Evolutionary conservation across 148 eudicot genomes (phyloP).

Genomic region (Vaccinium vitisidaea): DNA sequence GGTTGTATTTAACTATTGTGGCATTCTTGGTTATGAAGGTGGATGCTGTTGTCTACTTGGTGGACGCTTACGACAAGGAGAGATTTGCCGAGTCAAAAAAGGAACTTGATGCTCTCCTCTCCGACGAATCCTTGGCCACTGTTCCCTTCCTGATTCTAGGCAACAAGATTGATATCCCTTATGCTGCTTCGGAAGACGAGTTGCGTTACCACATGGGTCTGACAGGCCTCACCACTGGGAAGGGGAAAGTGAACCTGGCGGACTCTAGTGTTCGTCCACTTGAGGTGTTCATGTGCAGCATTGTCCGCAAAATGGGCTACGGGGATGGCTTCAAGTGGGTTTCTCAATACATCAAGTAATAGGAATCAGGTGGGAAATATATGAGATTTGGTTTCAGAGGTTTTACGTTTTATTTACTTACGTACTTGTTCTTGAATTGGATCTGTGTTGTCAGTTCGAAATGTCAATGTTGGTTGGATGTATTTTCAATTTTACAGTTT

Average conservation of each 20-base stretch:
- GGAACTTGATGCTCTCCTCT: constrained; percentile 84
- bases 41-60: constrained; percentile 84
- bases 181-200: constrained; percentile 89
- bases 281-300: constrained; percentile 90
- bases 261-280: constrained; percentile 73
- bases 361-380: background rate
- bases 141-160: constrained; percentile 83
- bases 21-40: constrained; percentile 43
- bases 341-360: constrained; percentile 76
- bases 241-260: constrained; percentile 69
- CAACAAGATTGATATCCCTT: constrained; percentile 82
- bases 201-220: constrained; percentile 60
- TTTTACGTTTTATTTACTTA: constrained; percentile 9
- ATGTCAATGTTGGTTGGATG: constrained; percentile 17
- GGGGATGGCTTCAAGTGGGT: constrained; percentile 94
- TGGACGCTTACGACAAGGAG: constrained; percentile 80
- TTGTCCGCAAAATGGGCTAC: constrained; percentile 85
- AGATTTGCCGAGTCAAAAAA: constrained; percentile 82
- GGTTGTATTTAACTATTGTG: background rate
- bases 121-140: constrained; percentile 66
- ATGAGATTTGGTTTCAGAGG: background rate
- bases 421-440: constrained; percentile 22
- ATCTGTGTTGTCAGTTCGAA: constrained; percentile 24
- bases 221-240: constrained; percentile 68
- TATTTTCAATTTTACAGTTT: background rate